phyloP scores from a whole-genome alignment of 148 eudicot genomes.

The Fagopyrum tataricum region DNA sequence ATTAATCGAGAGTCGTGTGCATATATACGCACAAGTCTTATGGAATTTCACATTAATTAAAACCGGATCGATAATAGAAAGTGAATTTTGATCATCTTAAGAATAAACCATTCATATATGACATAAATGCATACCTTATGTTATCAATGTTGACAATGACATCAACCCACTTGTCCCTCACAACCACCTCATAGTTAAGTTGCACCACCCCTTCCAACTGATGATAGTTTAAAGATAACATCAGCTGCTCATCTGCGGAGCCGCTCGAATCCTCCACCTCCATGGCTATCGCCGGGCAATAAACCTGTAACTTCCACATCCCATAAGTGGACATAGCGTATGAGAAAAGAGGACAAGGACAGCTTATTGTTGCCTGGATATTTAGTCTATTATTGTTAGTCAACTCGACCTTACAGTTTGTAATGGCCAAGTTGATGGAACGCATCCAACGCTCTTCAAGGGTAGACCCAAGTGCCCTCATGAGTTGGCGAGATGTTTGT shows the following conservation, averaged over 20 bases:
- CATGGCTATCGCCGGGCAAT: conserved; percentile 90
- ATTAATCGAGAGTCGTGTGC: too few relatives aligned
- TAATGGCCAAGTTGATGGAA: conserved; percentile 62
- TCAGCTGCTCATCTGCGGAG: conserved; percentile 47
- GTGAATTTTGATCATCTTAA: background rate
- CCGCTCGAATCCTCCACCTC: conserved; percentile 48
- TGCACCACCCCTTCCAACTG: conserved; percentile 52
- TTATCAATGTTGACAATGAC: conserved; percentile 58
- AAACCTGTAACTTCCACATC: conserved; percentile 78
- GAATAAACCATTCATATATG: background rate
- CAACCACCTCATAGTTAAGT: conserved; percentile 21
- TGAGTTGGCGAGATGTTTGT: conserved; percentile 33
- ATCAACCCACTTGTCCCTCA: conserved; percentile 53
- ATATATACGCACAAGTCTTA: too few relatives aligned
- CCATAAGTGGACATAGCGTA: conserved; percentile 49
- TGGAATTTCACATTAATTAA: too few relatives aligned
- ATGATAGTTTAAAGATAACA: conserved; percentile 66
- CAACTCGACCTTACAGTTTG: conserved; percentile 69
- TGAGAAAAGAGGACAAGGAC: conserved; percentile 65
- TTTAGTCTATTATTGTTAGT: conserved; percentile 16
- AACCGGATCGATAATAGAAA: too few relatives aligned
- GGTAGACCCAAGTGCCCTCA: conserved; percentile 62
- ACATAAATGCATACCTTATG: conserved; percentile 50
- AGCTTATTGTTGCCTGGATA: conserved; percentile 22
- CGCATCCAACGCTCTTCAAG: conserved; percentile 80